phyloP scores from a whole-genome alignment of 176 grass and related monocot genomes.

The Triticum aestivum region DNA sequence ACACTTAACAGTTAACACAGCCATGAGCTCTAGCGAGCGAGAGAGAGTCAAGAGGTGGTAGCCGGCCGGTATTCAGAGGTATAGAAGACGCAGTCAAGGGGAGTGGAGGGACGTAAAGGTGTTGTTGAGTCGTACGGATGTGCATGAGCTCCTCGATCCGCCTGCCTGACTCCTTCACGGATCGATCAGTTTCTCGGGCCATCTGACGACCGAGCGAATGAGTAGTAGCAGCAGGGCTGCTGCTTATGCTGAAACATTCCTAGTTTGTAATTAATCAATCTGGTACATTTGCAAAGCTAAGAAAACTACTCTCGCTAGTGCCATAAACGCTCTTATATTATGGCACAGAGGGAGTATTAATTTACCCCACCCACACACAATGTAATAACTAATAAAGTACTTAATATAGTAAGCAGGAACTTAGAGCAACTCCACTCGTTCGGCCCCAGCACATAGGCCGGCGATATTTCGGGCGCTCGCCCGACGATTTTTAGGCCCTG shows the following conservation, averaged over 20 bases:
- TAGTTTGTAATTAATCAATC: background rate
- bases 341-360: too few relatives aligned
- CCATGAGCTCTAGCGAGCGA: background rate
- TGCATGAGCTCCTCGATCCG: background rate
- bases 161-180: background rate
- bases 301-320: too few relatives aligned
- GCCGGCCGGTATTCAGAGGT: slow-evolving; percentile 15
- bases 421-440: too few relatives aligned
- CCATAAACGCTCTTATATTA: too few relatives aligned
- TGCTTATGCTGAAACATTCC: background rate
- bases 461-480: too few relatives aligned
- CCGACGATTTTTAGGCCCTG: too few relatives aligned
- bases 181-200: background rate
- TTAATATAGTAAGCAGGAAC: too few relatives aligned
- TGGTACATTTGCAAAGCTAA: too few relatives aligned
- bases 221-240: background rate
- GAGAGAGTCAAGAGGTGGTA: background rate
- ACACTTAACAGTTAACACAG: background rate
- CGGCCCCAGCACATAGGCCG: too few relatives aligned
- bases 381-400: too few relatives aligned
- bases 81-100: slow-evolving; percentile 5
- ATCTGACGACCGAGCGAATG: background rate
- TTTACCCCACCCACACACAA: too few relatives aligned
- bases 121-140: background rate
- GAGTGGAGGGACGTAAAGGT: background rate